Conservation (phyloP, 345 rosid species). For the Physaria fendleri region DNA sequence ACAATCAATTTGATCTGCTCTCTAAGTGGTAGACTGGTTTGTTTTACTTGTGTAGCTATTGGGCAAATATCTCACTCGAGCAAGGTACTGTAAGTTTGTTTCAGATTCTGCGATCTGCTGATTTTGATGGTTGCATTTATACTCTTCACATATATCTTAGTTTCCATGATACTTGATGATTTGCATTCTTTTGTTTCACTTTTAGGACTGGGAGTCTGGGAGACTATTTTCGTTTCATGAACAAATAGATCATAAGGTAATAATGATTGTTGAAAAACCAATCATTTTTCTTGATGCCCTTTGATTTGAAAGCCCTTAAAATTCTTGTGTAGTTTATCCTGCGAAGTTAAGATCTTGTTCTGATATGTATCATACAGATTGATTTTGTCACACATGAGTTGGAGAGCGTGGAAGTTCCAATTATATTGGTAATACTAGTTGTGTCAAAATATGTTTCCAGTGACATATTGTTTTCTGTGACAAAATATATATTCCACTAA, state of each 20-base stretch:
- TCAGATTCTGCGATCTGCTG: background rate
- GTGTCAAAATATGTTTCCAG: background rate
- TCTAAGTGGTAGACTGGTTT: constrained; percentile 8
- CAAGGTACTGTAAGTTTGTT: constrained; percentile 43
- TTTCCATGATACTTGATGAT: background rate
- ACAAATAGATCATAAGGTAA: constrained; percentile 84
- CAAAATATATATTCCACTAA: too few species aligned
- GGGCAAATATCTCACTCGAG: constrained; percentile 65
- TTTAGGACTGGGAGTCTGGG: constrained; percentile 62
- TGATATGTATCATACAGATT: constrained; percentile 41
- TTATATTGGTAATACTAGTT: constrained; percentile 48
- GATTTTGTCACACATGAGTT: constrained; percentile 56
- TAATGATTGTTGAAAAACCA: background rate
- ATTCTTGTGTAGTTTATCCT: constrained; percentile 1
- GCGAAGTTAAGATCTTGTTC: background rate
- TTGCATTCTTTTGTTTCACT: background rate
- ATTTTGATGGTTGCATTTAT: background rate
- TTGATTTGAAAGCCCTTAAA: background rate
- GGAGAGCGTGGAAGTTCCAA: constrained; percentile 48
- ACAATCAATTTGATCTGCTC: constrained; percentile 36
- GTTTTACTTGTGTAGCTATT: constrained; percentile 37
- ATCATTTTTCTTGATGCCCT: background rate
- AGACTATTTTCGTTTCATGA: constrained; percentile 68
- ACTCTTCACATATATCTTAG: background rate
- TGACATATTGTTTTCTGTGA: background rate